Percentiles rank a stretch among this genome's conserved stretches.
These are phyloP conservation scores for Nitzschia putrida DNA, from an alignment of 108 stramenopile species.

Conservation along the genomic window DNA sequence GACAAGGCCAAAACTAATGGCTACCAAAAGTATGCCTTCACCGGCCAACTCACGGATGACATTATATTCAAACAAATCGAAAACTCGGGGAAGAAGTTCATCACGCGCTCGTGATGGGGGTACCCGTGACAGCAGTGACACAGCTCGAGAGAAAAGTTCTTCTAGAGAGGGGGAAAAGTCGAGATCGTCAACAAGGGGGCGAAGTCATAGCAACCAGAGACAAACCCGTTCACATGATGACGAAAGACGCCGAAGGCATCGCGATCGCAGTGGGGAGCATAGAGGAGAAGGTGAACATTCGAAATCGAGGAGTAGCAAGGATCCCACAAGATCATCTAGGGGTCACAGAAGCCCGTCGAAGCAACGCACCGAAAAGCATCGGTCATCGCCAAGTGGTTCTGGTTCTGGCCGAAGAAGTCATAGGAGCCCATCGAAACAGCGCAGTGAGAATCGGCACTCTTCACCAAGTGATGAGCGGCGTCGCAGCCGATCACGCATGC, in stretches of 20 bases:
- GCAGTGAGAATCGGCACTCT: too few relatives aligned
- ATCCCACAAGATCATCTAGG: background rate
- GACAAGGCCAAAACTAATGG: background rate
- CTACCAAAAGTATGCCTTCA: slow-evolving; percentile 4
- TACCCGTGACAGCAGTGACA: background rate
- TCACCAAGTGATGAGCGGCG: too few relatives aligned
- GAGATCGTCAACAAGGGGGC: too few relatives aligned
- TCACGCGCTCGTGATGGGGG: background rate
- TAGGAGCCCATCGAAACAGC: too few relatives aligned
- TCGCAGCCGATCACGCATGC: too few relatives aligned
- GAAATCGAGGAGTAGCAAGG: background rate
- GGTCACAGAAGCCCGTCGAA: background rate
- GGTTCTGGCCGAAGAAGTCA: too few relatives aligned
- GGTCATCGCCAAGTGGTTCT: too few relatives aligned
- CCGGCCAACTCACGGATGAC: slow-evolving; percentile 8
- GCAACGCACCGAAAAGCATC: too few relatives aligned
- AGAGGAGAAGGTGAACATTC: background rate
- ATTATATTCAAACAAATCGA: slow-evolving; percentile 1
- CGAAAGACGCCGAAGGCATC: background rate
- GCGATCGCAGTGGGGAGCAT: background rate
- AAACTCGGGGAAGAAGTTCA: background rate
- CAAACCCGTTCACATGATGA: background rate
- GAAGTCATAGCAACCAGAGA: too few relatives aligned
- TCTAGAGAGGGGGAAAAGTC: background rate
- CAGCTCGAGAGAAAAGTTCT: background rate